Conservation (phyloP, 805 yeast species). For the Wickerhamomyces queroliae region DNA sequence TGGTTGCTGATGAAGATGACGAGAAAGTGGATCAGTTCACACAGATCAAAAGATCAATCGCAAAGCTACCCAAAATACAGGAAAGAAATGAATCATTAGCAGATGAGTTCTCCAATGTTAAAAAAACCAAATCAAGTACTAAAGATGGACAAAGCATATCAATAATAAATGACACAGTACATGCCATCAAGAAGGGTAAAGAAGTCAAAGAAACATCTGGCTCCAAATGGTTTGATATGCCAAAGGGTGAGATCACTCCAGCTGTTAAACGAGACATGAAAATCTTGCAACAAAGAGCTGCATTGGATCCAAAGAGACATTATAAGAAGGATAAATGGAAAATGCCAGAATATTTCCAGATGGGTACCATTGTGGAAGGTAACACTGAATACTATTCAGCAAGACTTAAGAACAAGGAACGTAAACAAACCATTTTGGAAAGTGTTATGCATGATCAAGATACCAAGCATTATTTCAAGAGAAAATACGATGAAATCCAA, state of each 20-base stretch:
- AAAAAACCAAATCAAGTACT: slow-evolving; percentile 15
- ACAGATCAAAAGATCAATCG: slow-evolving; percentile 29
- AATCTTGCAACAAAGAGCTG: slow-evolving; percentile 79
- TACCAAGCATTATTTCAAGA: slow-evolving; percentile 72
- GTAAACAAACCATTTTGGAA: slow-evolving; percentile 75
- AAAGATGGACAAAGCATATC: slow-evolving; percentile 13
- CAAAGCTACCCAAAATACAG: slow-evolving; percentile 35
- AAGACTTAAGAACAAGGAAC: slow-evolving; percentile 61
- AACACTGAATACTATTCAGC: slow-evolving; percentile 70
- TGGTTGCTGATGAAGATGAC: background rate
- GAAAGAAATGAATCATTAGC: slow-evolving; percentile 6
- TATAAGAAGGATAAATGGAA: slow-evolving; percentile 83
- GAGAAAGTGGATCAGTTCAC: slow-evolving; percentile 23
- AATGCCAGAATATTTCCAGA: slow-evolving; percentile 73
- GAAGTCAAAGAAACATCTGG: slow-evolving; percentile 34
- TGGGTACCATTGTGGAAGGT: slow-evolving; percentile 85
- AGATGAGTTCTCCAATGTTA: slow-evolving; percentile 10
- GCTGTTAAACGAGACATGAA: slow-evolving; percentile 70
- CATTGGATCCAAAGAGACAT: slow-evolving; percentile 91
- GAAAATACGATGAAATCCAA: slow-evolving; percentile 80
- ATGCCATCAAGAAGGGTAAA: slow-evolving; percentile 14
- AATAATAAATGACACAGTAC: slow-evolving; percentile 45
- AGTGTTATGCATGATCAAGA: slow-evolving; percentile 74
- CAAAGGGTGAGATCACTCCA: slow-evolving; percentile 68
- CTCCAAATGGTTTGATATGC: slow-evolving; percentile 74